Percentiles rank a stretch among this genome's conserved stretches.
Conservation (phyloP, 2,329 filamentous ascomycete genomes). For the Aureobasidium sp. region DNA sequence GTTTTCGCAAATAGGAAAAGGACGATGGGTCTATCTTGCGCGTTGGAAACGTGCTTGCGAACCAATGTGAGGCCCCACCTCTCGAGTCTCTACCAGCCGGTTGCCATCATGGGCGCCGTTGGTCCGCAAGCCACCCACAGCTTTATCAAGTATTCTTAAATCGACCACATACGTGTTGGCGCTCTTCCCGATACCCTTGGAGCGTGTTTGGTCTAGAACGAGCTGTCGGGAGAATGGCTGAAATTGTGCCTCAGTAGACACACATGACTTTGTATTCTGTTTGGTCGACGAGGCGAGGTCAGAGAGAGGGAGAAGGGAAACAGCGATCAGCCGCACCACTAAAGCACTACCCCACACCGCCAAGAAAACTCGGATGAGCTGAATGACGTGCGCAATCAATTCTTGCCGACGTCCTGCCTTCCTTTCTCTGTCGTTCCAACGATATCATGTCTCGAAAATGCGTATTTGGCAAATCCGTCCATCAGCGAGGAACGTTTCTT, state of each 20-base stretch:
- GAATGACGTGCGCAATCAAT: not conserved
- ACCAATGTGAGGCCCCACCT: not conserved
- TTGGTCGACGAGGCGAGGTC: not conserved
- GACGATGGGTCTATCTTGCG: not conserved
- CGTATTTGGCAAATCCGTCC: not conserved
- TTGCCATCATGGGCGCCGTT: not conserved
- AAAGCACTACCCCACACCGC: not conserved
- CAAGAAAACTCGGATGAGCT: not conserved
- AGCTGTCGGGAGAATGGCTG: not conserved
- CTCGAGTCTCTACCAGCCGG: not conserved
- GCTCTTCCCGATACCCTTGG: not conserved
- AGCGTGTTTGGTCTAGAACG: not conserved
- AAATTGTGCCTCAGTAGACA: not conserved
- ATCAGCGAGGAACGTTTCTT: no score
- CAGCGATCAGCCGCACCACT: not conserved
- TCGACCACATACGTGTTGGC: not conserved
- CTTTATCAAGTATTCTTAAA: not conserved
- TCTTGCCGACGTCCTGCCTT: not conserved
- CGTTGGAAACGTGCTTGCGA: slow-evolving; percentile 1
- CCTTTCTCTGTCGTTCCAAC: not conserved
- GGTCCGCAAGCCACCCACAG: slow-evolving; percentile 3
- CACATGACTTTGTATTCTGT: not conserved
- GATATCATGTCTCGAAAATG: not conserved
- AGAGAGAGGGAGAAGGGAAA: not conserved
- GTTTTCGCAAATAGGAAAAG: not conserved